phyloP scores from a whole-genome alignment of 805 yeast genomes.

The Candida maltosa region DNA sequence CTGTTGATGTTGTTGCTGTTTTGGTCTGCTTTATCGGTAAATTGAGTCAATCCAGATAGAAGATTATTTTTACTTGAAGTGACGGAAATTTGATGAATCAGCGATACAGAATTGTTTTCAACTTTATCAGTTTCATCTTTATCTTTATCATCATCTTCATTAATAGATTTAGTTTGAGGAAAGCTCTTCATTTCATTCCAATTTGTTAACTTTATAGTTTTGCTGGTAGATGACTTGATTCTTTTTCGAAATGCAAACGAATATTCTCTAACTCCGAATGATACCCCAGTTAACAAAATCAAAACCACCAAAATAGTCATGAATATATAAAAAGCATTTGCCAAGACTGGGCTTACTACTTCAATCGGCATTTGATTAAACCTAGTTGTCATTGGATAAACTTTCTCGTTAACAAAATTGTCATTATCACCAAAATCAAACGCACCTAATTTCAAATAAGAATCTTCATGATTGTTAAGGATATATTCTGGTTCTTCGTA shows the following conservation, averaged over 20 bases:
- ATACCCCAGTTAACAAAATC: constrained; percentile 16
- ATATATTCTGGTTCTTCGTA: constrained; percentile 3
- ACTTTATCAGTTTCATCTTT: no score
- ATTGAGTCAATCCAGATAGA: constrained; percentile 6
- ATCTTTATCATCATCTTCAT: constrained; percentile 2
- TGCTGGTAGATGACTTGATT: constrained; percentile 8
- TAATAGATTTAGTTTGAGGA: background rate
- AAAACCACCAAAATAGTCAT: constrained; percentile 17
- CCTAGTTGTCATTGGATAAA: background rate
- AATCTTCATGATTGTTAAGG: constrained; percentile 2
- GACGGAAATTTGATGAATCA: constrained; percentile 1
- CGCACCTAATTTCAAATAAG: constrained; percentile 3
- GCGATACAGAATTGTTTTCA: no score
- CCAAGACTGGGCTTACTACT: constrained; percentile 10
- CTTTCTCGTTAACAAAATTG: background rate
- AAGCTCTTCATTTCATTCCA: constrained; percentile 5
- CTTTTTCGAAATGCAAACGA: constrained; percentile 9
- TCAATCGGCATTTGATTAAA: no score
- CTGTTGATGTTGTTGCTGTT: no score
- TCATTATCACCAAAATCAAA: no score
- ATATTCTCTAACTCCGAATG: constrained; percentile 25
- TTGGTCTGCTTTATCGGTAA: background rate
- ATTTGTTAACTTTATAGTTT: constrained; percentile 5
- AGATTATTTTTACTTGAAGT: constrained; percentile 1
- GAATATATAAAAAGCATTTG: constrained; percentile 24